These are phyloP conservation scores for Crithidia brevicula DNA, from an alignment of 208 protist genomes.

Conservation along the genomic window DNA sequence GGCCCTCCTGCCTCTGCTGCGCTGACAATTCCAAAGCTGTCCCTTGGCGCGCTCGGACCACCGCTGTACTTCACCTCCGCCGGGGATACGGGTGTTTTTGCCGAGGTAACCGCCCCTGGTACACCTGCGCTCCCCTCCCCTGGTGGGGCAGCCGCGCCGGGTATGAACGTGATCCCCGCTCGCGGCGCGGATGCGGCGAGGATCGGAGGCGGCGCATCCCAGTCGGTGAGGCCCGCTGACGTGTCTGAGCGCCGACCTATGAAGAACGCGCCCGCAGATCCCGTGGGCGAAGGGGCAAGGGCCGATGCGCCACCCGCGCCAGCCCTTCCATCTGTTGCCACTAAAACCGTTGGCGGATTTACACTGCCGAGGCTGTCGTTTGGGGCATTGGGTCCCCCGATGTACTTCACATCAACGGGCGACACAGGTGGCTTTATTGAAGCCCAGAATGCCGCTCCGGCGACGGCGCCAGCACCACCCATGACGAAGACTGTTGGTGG, in stretches of 20 bases:
- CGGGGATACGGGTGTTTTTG: slow-evolving; percentile 57
- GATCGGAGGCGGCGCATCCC: not conserved
- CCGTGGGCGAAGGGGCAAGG: not conserved
- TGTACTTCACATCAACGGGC: slow-evolving; percentile 74
- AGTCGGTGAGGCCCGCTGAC: not conserved
- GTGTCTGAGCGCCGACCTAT: not conserved
- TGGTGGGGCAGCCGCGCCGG: not conserved
- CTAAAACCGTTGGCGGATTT: slow-evolving; percentile 19
- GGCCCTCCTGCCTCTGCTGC: not conserved
- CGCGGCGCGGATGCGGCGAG: not conserved
- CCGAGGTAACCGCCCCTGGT: slow-evolving; percentile 15
- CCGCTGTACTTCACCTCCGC: slow-evolving; percentile 69
- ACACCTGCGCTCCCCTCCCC: not conserved
- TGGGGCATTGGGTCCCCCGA: slow-evolving; percentile 40
- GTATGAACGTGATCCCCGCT: slow-evolving; percentile 3
- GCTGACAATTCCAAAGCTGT: slow-evolving; percentile 52
- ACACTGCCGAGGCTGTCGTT: slow-evolving; percentile 56
- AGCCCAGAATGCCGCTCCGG: slow-evolving; percentile 10
- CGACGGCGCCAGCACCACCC: not conserved
- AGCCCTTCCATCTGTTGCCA: not conserved
- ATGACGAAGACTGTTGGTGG: not conserved
- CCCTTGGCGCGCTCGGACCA: slow-evolving; percentile 45
- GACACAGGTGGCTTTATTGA: slow-evolving; percentile 58
- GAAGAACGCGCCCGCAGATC: not conserved
- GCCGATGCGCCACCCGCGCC: not conserved